phyloP scores from a whole-genome alignment of 495 filamentous ascomycete genomes.

The Neurospora sublineolata region DNA sequence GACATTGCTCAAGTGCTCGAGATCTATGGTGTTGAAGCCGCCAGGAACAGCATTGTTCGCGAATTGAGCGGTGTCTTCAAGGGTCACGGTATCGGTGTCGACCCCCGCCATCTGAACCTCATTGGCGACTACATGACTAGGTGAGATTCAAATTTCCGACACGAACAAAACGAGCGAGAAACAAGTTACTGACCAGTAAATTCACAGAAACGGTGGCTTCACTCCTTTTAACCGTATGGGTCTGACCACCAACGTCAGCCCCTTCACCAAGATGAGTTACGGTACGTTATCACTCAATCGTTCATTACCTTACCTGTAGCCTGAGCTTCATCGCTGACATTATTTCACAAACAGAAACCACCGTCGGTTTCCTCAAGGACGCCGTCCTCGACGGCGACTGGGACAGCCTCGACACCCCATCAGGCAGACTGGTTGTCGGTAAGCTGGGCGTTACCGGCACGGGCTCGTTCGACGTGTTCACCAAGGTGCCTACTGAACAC shows the following conservation, averaged over 20 bases:
- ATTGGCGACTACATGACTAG: conserved; percentile 93
- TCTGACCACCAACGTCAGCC: conserved; percentile 66
- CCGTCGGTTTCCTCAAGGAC: conserved; percentile 81
- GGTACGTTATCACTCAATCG: conserved; percentile 21
- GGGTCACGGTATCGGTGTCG: conserved; percentile 86
- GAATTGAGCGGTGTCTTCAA: conserved; percentile 83
- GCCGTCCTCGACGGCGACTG: conserved; percentile 80
- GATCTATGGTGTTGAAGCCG: conserved; percentile 89
- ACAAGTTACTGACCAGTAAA: not conserved
- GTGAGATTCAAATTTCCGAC: not conserved
- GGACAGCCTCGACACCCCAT: conserved; percentile 79
- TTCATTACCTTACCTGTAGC: not conserved
- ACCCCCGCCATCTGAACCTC: conserved; percentile 84
- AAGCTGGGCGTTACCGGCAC: conserved; percentile 74
- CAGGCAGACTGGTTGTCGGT: conserved; percentile 79
- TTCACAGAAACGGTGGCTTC: conserved; percentile 60
- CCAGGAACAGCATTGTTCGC: conserved; percentile 69
- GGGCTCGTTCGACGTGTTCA: conserved; percentile 80
- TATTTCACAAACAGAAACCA: conserved; percentile 49
- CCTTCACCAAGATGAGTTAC: conserved; percentile 97
- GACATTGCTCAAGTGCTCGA: conserved; percentile 75
- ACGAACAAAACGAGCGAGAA: not conserved
- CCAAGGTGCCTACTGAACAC: conserved; percentile 30
- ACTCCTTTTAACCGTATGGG: conserved; percentile 85
- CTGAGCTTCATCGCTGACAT: not conserved